phyloP scores from a whole-genome alignment of 2,329 filamentous ascomycete genomes.

The Nemania diffusa region DNA sequence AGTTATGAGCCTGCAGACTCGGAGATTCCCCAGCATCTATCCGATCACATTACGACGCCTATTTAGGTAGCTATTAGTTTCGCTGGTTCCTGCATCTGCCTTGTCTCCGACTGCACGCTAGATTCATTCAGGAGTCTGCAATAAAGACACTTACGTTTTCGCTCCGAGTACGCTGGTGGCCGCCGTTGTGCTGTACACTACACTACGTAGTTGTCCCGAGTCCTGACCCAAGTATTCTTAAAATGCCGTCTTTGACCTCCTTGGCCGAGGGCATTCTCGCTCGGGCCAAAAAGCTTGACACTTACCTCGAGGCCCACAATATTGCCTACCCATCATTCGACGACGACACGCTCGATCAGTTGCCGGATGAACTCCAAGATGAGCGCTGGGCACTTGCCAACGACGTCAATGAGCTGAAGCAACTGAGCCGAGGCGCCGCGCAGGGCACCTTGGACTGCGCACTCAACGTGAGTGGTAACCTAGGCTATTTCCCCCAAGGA shows the following conservation, averaged over 20 bases:
- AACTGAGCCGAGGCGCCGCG: slow-evolving; percentile 29
- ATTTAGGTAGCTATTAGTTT: no score
- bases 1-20: no score
- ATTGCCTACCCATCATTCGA: slow-evolving; percentile 32
- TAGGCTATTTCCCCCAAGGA: slow-evolving; percentile 11
- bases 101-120: background rate
- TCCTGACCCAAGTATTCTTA: no score
- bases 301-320: slow-evolving; percentile 30
- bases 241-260: slow-evolving; percentile 32
- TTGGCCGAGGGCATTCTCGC: slow-evolving; percentile 30
- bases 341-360: slow-evolving; percentile 31
- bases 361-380: slow-evolving; percentile 31
- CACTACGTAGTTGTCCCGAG: no score
- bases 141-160: background rate
- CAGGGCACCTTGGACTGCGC: slow-evolving; percentile 26
- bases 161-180: no score
- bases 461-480: slow-evolving; percentile 23
- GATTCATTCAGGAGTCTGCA: background rate
- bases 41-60: no score
- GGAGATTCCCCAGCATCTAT: no score
- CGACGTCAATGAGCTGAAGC: slow-evolving; percentile 24
- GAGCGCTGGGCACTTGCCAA: slow-evolving; percentile 31
- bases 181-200: no score
- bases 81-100: background rate
- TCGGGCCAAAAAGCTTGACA: slow-evolving; percentile 29